Percentiles rank a stretch among this genome's conserved stretches.
Conservation (phyloP, 129 eudicot species). For the Arctium minus region DNA sequence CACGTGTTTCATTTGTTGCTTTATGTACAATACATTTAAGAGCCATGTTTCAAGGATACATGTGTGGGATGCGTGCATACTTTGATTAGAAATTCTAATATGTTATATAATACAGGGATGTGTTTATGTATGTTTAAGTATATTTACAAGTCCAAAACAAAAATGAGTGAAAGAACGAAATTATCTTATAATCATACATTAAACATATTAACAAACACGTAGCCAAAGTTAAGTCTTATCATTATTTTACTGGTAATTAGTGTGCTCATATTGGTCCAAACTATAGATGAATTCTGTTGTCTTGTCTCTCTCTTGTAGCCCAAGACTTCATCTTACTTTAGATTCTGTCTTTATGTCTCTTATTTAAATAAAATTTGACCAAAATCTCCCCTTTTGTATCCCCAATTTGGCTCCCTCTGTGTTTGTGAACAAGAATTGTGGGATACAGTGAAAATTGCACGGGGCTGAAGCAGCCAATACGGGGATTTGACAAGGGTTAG, state of each 20-base stretch:
- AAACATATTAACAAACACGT: neutral
- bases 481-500: neutral
- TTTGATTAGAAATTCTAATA: neutral
- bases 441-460: neutral
- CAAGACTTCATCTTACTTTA: neutral
- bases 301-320: neutral
- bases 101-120: neutral
- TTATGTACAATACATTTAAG: neutral
- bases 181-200: neutral
- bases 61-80: neutral
- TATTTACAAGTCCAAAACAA: neutral
- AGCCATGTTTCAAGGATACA: neutral
- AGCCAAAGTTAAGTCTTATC: neutral
- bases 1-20: neutral
- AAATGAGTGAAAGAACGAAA: neutral
- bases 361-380: neutral
- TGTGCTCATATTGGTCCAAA: neutral
- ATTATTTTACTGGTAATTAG: neutral
- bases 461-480: neutral
- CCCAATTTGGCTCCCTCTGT: neutral
- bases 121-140: neutral
- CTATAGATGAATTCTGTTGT: neutral
- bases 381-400: neutral
- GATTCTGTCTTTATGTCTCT: neutral
- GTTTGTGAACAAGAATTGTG: neutral